Percentiles rank a stretch among this genome's conserved stretches.
Conservation (phyloP, 768 basidiomycete species). For the Paxillus ammoniavirescens region DNA sequence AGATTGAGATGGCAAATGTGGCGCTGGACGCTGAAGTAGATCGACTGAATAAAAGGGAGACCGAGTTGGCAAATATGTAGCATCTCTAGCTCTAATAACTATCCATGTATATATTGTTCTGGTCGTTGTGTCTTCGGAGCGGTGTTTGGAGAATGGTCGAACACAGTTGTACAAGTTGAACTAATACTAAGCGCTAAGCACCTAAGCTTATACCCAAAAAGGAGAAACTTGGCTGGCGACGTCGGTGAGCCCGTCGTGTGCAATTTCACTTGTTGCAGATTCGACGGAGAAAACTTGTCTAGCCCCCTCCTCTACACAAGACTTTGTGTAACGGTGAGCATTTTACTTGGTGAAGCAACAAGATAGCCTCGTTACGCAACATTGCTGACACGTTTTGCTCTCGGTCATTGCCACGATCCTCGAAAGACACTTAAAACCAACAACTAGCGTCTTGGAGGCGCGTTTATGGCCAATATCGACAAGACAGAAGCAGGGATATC, state of each 20-base stretch:
- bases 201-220: constrained; percentile 17
- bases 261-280: constrained; percentile 13
- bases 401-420: constrained; percentile 9
- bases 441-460: constrained; percentile 60
- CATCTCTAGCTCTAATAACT: not conserved
- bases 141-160: not conserved
- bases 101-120: not conserved
- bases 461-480: constrained; percentile 78
- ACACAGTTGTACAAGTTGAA: not conserved
- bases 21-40: constrained; percentile 83
- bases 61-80: constrained; percentile 50
- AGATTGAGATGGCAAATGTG: constrained; percentile 93
- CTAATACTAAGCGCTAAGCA: too few species aligned
- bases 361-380: not conserved
- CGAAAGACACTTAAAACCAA: constrained; percentile 8
- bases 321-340: constrained; percentile 9
- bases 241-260: constrained; percentile 10
- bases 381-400: constrained; percentile 9
- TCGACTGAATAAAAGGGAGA: constrained; percentile 55
- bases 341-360: not conserved
- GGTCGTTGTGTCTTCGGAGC: not conserved
- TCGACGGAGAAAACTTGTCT: constrained; percentile 7
- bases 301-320: not conserved
- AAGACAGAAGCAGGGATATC: constrained; percentile 43
- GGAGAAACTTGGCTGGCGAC: constrained; percentile 13